phyloP scores from a whole-genome alignment of 73 alveolate genomes.

The Paramecium sexaurelia region DNA sequence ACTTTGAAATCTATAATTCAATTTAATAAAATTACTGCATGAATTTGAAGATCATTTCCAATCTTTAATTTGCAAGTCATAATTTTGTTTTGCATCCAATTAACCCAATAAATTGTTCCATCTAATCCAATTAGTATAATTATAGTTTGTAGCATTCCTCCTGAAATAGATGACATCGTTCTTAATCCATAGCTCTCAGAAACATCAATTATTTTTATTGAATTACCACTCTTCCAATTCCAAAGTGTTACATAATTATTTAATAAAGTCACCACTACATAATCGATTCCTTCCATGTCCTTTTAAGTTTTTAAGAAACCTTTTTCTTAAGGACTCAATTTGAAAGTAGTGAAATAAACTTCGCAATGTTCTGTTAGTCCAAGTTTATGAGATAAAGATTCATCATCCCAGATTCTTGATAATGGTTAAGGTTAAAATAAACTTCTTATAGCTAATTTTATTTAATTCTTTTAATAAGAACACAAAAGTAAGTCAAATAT shows the following conservation, averaged over 20 bases:
- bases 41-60: not conserved
- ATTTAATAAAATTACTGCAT: not conserved
- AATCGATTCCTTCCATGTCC: conserved; percentile 5
- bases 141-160: not conserved
- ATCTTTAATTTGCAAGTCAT: not conserved
- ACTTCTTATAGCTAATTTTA: not conserved
- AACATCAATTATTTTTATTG: not conserved
- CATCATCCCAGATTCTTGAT: conserved; percentile 38
- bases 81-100: conserved; percentile 11
- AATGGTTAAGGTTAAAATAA: not conserved
- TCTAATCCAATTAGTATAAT: conserved; percentile 14
- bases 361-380: conserved; percentile 29
- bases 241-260: not conserved
- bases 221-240: conserved; percentile 49
- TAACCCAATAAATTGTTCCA: conserved; percentile 3
- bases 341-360: not conserved
- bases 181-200: conserved; percentile 25
- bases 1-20: not conserved
- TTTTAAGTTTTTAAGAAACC: not conserved
- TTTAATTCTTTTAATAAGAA: not conserved
- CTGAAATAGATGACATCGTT: not conserved
- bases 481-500: conserved; percentile 26
- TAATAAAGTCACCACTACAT: conserved; percentile 5
- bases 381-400: not conserved
- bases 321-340: not conserved